Percentiles rank a stretch among this genome's conserved stretches.
These are phyloP conservation scores for Paraconiothyrium sp. DNA, from an alignment of 2,329 filamentous ascomycete species.

Conservation along the genomic window DNA sequence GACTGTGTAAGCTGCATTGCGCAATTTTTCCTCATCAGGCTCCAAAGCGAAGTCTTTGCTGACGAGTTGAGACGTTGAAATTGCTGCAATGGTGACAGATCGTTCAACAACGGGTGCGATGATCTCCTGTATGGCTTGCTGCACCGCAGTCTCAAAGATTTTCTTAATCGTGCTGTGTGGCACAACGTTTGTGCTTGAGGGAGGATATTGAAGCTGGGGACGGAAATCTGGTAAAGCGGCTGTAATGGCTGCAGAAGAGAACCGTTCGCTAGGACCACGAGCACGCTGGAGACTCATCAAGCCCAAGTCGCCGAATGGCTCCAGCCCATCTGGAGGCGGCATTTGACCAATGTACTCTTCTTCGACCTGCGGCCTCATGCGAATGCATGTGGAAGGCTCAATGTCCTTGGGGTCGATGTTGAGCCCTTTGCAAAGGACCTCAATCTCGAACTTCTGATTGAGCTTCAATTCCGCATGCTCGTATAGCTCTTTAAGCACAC, in stretches of 20 bases:
- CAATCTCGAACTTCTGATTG: conserved; percentile 98
- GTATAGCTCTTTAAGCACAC: conserved; percentile 91
- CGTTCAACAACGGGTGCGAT: conserved; percentile 97
- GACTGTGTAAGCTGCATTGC: conserved; percentile 89
- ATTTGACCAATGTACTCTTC: conserved; percentile 63
- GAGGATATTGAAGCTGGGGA: conserved; percentile 78
- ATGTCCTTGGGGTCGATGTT: conserved; percentile 92
- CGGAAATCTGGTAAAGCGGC: conserved; percentile 86
- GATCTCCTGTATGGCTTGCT: conserved; percentile 91
- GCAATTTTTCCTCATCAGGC: conserved; percentile 84
- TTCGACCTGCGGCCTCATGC: conserved; percentile 75
- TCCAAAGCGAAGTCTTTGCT: conserved; percentile 97
- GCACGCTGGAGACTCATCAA: conserved; percentile 69
- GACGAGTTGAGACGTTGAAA: conserved; percentile 94
- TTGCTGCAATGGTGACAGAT: conserved; percentile 96
- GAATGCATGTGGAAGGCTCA: conserved; percentile 85
- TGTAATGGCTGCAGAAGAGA: conserved; percentile 80
- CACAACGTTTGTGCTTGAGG: conserved; percentile 75
- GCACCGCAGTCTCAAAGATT: conserved; percentile 87
- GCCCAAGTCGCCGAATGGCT: conserved; percentile 82
- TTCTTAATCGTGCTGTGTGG: conserved; percentile 69
- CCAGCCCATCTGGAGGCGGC: conserved; percentile 70
- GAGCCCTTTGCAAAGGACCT: conserved; percentile 93
- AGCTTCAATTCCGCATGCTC: conserved; percentile 92
- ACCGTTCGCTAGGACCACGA: conserved; percentile 72